Base-by-base conservation (phyloP, 768 basidiomycete genomes). In the Auricularia sp. region DNA sequence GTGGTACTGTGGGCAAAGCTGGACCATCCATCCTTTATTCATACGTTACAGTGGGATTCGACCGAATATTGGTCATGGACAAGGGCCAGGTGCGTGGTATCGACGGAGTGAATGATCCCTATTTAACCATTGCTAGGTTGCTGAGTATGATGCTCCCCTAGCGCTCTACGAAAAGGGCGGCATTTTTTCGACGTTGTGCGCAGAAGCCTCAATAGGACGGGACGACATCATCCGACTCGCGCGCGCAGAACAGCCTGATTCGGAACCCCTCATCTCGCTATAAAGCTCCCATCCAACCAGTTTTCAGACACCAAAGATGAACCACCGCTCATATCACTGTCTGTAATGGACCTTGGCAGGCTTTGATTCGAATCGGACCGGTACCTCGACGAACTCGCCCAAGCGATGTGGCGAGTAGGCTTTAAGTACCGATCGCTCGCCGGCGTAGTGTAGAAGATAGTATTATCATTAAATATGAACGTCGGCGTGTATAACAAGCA, bases 1-100 rank as follows among this genome's bases (percentile, higher is more conserved):
- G 39, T 42, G 8, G 39, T 42, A 42, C 29, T 29, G 29, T 29
- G 29, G 29, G 29, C 29, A 29, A 29, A 29, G 29, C 29, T 29
- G 29, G 29, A 29, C 29, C 29, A 29, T 29, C 29, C 29, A 29
- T 29, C 29, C 29, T 29, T 29, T 29, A 29, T 2, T 29, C 29
- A 29, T 2, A 29, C 29, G 29, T 42, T 14, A 14, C 39, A 42
- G 83, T 79, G 0, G 81, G 87, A 68, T 88, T 86, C 67, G 86
- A 89, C 69, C 79, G 84, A 23, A 79, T 90, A 23, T 74, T 91
- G n/a, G 88, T 90, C 59, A 87, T 92, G 85, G 84, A 88, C 68
- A 71, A 78, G 35, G 89, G 90, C 3, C 69, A 75, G 36, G 82
- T 90, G 23, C 34, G 56, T 29, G 4, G 56, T 12, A 34, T 59